A percentile compares a stretch with the other conserved stretches of the same genome.
phyloP scores from a whole-genome alignment of 345 rosid genomes.

The Ceriops tagal region DNA sequence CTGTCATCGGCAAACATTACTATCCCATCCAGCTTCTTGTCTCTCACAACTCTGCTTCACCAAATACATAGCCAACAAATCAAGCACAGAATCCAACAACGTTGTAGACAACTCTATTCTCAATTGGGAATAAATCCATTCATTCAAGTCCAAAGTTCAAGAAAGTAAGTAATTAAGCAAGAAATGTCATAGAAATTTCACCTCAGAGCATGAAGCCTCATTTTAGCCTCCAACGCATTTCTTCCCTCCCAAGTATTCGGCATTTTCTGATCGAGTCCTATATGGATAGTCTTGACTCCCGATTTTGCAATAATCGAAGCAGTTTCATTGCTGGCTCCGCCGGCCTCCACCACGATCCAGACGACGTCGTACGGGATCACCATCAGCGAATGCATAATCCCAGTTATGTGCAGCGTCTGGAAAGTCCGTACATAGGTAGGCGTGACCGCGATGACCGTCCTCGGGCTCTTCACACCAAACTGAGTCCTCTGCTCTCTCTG shows the following conservation, averaged over 20 bases:
- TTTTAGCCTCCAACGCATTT: slow-evolving; percentile 59
- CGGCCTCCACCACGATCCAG: slow-evolving; percentile 98
- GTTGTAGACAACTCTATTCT: background rate
- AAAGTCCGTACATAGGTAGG: slow-evolving; percentile 95
- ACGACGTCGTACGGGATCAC: slow-evolving; percentile 77
- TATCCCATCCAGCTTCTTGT: slow-evolving; percentile 89
- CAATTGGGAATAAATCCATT: background rate
- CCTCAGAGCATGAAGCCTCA: slow-evolving; percentile 90
- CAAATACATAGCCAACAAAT: slow-evolving; percentile 21
- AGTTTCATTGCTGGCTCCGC: slow-evolving; percentile 77
- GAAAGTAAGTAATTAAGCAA: background rate
- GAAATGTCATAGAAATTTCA: slow-evolving; percentile 2
- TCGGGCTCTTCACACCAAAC: slow-evolving; percentile 68
- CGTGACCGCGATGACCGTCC: slow-evolving; percentile 65
- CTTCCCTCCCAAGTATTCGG: slow-evolving; percentile 78
- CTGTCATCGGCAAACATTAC: slow-evolving; percentile 97
- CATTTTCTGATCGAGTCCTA: slow-evolving; percentile 64
- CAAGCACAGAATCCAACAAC: slow-evolving; percentile 16
- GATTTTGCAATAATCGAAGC: slow-evolving; percentile 59
- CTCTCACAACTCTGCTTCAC: slow-evolving; percentile 61
- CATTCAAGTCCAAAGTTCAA: no score
- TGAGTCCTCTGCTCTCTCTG: slow-evolving; percentile 80
- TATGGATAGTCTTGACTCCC: slow-evolving; percentile 56
- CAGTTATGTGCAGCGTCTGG: slow-evolving; percentile 85
- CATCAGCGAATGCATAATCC: slow-evolving; percentile 91